Conservation (phyloP, 805 yeast genomes). For the Myxozyma neotropica region DNA sequence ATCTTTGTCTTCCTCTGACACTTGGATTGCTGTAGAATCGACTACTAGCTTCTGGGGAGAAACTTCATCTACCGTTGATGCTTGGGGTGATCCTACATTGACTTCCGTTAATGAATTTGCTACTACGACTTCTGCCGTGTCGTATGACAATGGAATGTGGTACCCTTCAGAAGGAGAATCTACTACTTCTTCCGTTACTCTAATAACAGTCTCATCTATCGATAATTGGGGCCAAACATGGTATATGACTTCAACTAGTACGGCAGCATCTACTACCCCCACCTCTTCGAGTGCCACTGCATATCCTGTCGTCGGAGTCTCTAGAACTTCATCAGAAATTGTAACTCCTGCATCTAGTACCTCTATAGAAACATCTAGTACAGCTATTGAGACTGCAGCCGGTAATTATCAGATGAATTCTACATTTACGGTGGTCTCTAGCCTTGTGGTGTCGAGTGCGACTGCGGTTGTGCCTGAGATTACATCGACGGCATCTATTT, state of each 20-base stretch:
- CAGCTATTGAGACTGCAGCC: not conserved
- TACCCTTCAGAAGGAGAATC: not conserved
- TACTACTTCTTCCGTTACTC: not conserved
- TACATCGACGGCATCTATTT: no score
- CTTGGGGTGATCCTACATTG: no score
- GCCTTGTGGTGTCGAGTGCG: no score
- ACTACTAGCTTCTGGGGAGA: no score
- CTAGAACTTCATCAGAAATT: not conserved
- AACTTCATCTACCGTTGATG: no score
- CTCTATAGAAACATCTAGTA: not conserved
- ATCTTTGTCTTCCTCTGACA: not conserved
- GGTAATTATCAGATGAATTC: no score
- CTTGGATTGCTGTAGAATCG: not conserved
- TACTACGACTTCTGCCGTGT: not conserved
- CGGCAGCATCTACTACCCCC: not conserved
- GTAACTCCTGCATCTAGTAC: not conserved
- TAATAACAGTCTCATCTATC: not conserved
- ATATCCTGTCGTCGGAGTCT: slow-evolving; percentile 5
- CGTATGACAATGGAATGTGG: slow-evolving; percentile 18
- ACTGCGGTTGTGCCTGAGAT: no score
- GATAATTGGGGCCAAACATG: slow-evolving; percentile 4
- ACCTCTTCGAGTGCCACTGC: not conserved
- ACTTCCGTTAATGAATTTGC: no score
- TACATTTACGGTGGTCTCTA: no score
- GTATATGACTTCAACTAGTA: not conserved